Base-by-base conservation (phyloP, 2,329 filamentous ascomycete genomes). In the Uncinocarpus reesii region DNA sequence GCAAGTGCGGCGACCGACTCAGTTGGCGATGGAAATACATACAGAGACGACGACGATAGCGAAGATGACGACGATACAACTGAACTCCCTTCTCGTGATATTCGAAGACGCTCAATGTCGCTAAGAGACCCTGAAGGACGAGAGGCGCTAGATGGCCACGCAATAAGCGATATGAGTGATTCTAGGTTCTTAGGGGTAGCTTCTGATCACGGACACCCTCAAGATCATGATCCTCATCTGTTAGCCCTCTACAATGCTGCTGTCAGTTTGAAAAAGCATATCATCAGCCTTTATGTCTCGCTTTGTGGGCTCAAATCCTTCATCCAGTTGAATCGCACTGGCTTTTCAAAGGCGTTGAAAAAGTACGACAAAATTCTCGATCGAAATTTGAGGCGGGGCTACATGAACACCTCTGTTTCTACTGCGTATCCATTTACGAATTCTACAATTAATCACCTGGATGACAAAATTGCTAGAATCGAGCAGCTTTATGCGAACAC, bases 311-410 rank as follows among this genome's bases (percentile, higher is more conserved):
- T 98, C 59, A 93, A 95, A 63, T 96, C 90, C 1, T 98, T 89
- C 61, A 82, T 89, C 48, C 90, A 96, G 69, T 79, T 98, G 53
- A 98, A 98, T 74, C 84, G 85, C 68, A 98, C 92, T 0, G 92
- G 92, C 10, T 98, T 98, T 69, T 80, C 83, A 60, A 98, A 98
- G 68, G 89, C 94, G 0, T 71, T 96, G 56, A 98, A 98, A 70
- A 98, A 98, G 67, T 98, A 92, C 61, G 92, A 98, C 74, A 98
- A 98, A 73, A 96, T 85, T 49, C 70, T 95, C 50, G 84, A 95
- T 65, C 82, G 83, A 55, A 82, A 82, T 57, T 72, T 96, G 48
- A 88, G 90, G 56, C 72, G 78, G 11, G 71, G 75, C 38, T 98
- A 95, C 64, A 80, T 95, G 65, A 75, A 79, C 48, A 70, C 78